Evolutionary conservation across 1,139 yeast species (phyloP), one percentile per base, ranked within the genome.

Genomic region (Lodderomyces orthopsilosis): DNA sequence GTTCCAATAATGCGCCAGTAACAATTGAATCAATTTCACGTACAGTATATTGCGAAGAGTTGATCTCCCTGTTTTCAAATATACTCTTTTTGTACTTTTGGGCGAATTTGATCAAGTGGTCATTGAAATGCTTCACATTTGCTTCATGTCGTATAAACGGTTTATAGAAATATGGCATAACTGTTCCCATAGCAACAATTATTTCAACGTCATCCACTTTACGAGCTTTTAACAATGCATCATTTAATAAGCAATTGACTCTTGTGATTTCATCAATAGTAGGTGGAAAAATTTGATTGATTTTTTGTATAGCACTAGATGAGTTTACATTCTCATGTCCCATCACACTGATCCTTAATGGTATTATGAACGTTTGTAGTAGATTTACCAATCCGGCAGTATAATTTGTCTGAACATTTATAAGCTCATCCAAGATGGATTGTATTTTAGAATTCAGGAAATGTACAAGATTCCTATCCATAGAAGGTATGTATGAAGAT

Each of bases 131-230:
- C 46, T 64, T 63, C 42, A 71, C 54, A 46, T 70, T 96, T 7
- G 97, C 96, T 62, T 90, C 96, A 60, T 91, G 97, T 47, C 97
- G 74, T 70, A 90, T 86, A 53, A 87, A 87, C 0, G 97, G 96
- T 57, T 89, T 87, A 66, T 88, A 91, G 59, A 90, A 90, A 60
- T 88, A 89, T 0, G 97, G 96, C 21, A 91, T 71, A 0, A 93
- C 82, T 48, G 79, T 74, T 2, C 89, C 93, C 57, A 93, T 77
- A 0, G 93, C 96, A 50, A 79, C 82, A 45, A 91, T 62, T 5
- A 88, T 72, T 59, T 91, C 96, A n/a, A 59, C 50, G 49, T 78
- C 81, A 2, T 96, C 96, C 57, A 63, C 79, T 0, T 83, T 79
- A 2, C 71, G 57, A 0, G 97, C 94, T 17, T 77, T 66, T 43